Evolutionary conservation across 148 eudicot species (phyloP).

Genomic region (Polygonum maritimum): DNA sequence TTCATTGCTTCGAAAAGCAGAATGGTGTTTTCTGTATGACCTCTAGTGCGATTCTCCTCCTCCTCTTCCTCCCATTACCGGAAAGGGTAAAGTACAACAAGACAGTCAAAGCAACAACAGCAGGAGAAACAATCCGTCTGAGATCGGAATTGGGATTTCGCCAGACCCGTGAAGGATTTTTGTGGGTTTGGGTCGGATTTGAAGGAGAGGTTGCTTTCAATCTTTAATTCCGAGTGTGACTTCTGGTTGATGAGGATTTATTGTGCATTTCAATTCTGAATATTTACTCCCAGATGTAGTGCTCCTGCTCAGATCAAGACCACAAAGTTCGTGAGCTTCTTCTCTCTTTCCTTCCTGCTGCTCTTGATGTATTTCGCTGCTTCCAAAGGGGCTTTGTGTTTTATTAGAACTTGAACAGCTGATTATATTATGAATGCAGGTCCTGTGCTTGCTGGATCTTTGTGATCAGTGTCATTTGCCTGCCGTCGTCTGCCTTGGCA

Average conservation of each 20-base stretch:
- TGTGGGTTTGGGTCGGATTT: conserved; percentile 7
- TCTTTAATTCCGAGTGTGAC: conserved; percentile 4
- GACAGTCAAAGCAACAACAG: neutral
- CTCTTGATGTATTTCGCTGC: neutral
- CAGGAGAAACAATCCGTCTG: neutral
- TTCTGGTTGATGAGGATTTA: conserved; percentile 15
- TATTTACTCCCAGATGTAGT: conserved; percentile 14
- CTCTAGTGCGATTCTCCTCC: conserved; percentile 7
- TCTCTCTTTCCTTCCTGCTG: neutral
- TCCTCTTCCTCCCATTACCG: neutral
- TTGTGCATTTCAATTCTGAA: conserved; percentile 16
- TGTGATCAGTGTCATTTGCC: neutral
- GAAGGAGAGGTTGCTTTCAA: neutral
- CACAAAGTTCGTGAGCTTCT: conserved; percentile 25
- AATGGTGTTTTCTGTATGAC: conserved; percentile 2
- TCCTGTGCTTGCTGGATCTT: conserved; percentile 15
- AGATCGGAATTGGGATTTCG: neutral
- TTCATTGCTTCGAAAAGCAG: neutral
- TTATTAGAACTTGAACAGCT: neutral
- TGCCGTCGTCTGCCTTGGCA: conserved; percentile 7
- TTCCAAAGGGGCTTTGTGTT: conserved; percentile 2
- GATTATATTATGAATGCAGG: conserved; percentile 28
- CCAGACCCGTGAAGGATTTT: neutral
- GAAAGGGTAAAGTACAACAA: neutral
- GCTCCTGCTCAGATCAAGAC: conserved; percentile 19